phyloP scores from a whole-genome alignment of 768 basidiomycete genomes.

The Basidioascus undulatus region DNA sequence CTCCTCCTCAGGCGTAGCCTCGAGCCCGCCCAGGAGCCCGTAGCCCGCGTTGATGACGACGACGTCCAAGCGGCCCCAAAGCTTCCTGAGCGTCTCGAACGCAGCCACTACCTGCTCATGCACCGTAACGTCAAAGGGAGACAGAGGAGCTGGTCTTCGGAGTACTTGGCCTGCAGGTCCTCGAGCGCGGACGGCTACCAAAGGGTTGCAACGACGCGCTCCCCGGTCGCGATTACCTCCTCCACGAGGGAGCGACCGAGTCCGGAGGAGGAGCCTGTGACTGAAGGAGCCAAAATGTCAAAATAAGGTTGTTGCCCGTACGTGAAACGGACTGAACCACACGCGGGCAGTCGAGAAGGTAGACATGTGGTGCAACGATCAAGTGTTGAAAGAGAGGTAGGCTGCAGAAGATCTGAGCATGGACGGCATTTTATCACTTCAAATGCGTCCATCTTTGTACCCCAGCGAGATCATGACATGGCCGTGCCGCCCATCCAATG shows the following conservation, averaged over 20 bases:
- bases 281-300: too few relatives aligned
- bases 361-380: too few relatives aligned
- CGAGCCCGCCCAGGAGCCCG: slow-evolving; percentile 19
- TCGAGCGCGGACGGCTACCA: slow-evolving; percentile 20
- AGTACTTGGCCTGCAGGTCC: slow-evolving; percentile 15
- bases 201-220: slow-evolving; percentile 23
- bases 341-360: too few relatives aligned
- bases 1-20: slow-evolving; percentile 18
- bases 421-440: too few relatives aligned
- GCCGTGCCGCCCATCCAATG: too few relatives aligned
- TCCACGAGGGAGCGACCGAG: slow-evolving; percentile 21
- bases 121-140: slow-evolving; percentile 22
- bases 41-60: slow-evolving; percentile 26
- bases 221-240: slow-evolving; percentile 20
- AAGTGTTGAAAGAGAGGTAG: too few relatives aligned
- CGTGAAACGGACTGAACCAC: too few relatives aligned
- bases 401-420: too few relatives aligned
- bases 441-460: too few relatives aligned
- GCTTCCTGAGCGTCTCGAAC: slow-evolving; percentile 18
- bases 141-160: slow-evolving; percentile 18
- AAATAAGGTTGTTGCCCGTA: too few relatives aligned
- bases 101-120: slow-evolving; percentile 17
- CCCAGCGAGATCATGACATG: too few relatives aligned
- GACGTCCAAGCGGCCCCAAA: slow-evolving; percentile 25
- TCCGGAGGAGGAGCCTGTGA: slow-evolving; percentile 23